Conservation (phyloP, 768 basidiomycete genomes). For the Amanita thiersii region DNA sequence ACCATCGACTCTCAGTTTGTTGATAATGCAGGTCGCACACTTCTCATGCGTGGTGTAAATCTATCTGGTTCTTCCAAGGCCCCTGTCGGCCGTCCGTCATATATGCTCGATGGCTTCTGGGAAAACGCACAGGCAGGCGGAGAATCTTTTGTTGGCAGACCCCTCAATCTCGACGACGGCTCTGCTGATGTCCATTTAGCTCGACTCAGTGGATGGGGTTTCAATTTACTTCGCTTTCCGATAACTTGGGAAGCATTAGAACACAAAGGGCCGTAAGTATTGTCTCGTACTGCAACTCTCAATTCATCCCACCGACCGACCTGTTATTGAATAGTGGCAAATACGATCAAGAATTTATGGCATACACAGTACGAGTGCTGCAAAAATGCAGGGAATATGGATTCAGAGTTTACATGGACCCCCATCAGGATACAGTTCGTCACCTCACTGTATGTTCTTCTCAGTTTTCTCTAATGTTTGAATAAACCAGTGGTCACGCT, state of each 20-base stretch:
- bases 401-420: constrained; percentile 88
- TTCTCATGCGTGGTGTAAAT: constrained; percentile 92
- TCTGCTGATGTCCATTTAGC: constrained; percentile 80
- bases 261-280: constrained; percentile 88
- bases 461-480: constrained; percentile 5
- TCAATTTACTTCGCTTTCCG: constrained; percentile 76
- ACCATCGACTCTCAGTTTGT: constrained; percentile 65
- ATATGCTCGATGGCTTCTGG: constrained; percentile 74
- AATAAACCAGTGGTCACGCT: constrained; percentile 80
- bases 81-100: constrained; percentile 62
- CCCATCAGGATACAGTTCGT: constrained; percentile 92
- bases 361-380: constrained; percentile 84
- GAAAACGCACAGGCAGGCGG: constrained; percentile 63
- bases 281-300: constrained; percentile 8
- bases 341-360: constrained; percentile 88
- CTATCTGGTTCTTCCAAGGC: constrained; percentile 86
- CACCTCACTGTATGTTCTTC: background rate
- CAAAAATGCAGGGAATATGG: constrained; percentile 88
- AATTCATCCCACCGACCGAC: constrained; percentile 6
- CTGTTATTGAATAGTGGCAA: constrained; percentile 47
- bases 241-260: constrained; percentile 96
- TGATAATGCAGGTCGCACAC: constrained; percentile 63
- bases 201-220: constrained; percentile 89
- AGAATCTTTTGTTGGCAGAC: constrained; percentile 66
- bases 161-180: constrained; percentile 79